Evolutionary conservation across 2,329 filamentous ascomycete species (phyloP).

Genomic region (Gaeumannomyces tritici): DNA sequence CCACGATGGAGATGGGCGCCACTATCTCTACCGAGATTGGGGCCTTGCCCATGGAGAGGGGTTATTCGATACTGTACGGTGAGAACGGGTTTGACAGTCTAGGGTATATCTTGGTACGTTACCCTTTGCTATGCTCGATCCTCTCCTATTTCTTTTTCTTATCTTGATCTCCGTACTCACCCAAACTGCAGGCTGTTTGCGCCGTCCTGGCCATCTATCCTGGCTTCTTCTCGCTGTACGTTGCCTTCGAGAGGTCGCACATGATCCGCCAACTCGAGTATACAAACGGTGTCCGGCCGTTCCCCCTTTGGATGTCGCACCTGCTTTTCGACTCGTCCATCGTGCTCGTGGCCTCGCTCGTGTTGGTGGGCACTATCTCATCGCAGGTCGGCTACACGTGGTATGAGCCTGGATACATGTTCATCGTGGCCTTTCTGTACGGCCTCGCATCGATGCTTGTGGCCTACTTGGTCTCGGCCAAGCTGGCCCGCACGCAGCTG

Average conservation of each 20-base stretch:
- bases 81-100: background rate
- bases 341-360: conserved; percentile 54
- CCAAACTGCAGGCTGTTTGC: background rate
- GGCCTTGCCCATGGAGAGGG: conserved; percentile 56
- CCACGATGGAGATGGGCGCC: conserved; percentile 55
- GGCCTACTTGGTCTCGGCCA: conserved; percentile 74
- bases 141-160: too few species aligned
- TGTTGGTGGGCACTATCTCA: conserved; percentile 58
- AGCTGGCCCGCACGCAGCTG: conserved; percentile 70
- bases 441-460: conserved; percentile 68
- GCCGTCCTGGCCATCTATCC: conserved; percentile 64
- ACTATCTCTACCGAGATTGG: conserved; percentile 61
- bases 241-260: conserved; percentile 69
- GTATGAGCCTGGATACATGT: conserved; percentile 74
- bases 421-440: conserved; percentile 71
- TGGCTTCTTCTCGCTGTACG: conserved; percentile 81
- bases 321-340: conserved; percentile 70
- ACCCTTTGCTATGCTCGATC: too few species aligned
- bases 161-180: background rate
- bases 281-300: conserved; percentile 76
- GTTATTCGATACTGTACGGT: conserved; percentile 30
- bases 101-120: background rate
- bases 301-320: conserved; percentile 81
- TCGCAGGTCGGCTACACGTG: conserved; percentile 54
- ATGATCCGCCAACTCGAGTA: conserved; percentile 82